Evolutionary conservation across 805 yeast species (phyloP).

Genomic region (Nakazawaea siamensis): DNA sequence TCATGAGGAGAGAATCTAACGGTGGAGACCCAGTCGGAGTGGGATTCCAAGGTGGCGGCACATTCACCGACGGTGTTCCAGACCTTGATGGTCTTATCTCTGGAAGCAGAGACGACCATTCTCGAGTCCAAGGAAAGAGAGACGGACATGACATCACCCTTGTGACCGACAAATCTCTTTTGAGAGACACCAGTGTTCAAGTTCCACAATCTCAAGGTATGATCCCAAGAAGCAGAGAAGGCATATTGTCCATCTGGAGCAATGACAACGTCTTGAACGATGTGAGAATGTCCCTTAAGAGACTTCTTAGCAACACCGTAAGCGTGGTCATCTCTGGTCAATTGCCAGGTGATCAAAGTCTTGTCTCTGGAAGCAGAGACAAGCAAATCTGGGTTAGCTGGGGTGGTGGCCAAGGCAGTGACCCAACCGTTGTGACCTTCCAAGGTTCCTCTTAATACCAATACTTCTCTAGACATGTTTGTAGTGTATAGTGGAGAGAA

Average conservation of each 20-base stretch:
- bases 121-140: constrained; percentile 94
- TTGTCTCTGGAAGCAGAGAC: constrained; percentile 99
- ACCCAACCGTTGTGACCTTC: constrained; percentile 97
- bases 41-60: constrained; percentile 89
- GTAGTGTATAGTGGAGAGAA: no score
- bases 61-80: constrained; percentile 99
- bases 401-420: constrained; percentile 95
- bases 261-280: constrained; percentile 95
- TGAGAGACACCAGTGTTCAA: constrained; percentile 88
- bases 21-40: constrained; percentile 98
- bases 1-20: constrained; percentile 93
- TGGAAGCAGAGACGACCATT: constrained; percentile 97
- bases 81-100: constrained; percentile 98
- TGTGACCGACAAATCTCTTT: constrained; percentile 97
- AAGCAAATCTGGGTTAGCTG: constrained; percentile 95
- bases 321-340: constrained; percentile 90
- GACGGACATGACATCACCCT: constrained; percentile 93
- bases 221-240: constrained; percentile 99
- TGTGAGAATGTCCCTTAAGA: constrained; percentile 98
- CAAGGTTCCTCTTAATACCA: constrained; percentile 99
- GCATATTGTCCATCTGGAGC: constrained; percentile 98
- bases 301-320: constrained; percentile 98
- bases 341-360: constrained; percentile 96
- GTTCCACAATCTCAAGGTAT: constrained; percentile 98
- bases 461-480: constrained; percentile 85